Conservation (phyloP, 1,284 basidiomycete species). For the Hymenochaete sp. region DNA sequence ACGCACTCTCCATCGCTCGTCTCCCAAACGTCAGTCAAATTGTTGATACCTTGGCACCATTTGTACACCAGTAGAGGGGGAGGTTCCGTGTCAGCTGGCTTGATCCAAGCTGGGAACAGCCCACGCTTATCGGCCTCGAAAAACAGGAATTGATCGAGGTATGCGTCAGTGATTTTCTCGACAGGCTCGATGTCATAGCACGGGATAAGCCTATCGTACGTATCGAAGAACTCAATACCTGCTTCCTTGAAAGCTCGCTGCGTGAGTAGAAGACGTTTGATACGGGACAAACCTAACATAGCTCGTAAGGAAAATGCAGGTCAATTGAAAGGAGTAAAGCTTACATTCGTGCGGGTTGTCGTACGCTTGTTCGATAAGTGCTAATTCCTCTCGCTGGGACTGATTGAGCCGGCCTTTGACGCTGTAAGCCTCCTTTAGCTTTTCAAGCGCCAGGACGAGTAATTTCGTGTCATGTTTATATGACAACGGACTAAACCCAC, state of each 20-base stretch:
- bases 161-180: constrained; percentile 97
- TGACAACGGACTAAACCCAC: constrained; percentile 63
- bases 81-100: constrained; percentile 92
- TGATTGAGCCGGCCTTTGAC: constrained; percentile 95
- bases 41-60: constrained; percentile 93
- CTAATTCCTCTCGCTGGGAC: constrained; percentile 92
- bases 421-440: constrained; percentile 96
- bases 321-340: constrained; percentile 16
- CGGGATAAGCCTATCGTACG: constrained; percentile 94
- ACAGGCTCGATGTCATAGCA: constrained; percentile 98
- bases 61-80: constrained; percentile 96
- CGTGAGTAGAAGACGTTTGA: constrained; percentile 90
- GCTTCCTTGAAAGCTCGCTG: constrained; percentile 97
- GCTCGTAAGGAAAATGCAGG: constrained; percentile 14
- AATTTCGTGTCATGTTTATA: constrained; percentile 99
- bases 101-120: constrained; percentile 96
- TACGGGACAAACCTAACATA: constrained; percentile 73
- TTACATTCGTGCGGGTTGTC: constrained; percentile 87
- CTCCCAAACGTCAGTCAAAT: constrained; percentile 93
- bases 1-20: constrained; percentile 93
- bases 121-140: constrained; percentile 95
- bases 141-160: constrained; percentile 86
- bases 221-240: constrained; percentile 93
- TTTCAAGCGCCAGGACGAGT: constrained; percentile 89
- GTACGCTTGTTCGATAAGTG: constrained; percentile 94